Conservation (phyloP, 108 stramenopile genomes). For the Cyclotella distinguenda region DNA sequence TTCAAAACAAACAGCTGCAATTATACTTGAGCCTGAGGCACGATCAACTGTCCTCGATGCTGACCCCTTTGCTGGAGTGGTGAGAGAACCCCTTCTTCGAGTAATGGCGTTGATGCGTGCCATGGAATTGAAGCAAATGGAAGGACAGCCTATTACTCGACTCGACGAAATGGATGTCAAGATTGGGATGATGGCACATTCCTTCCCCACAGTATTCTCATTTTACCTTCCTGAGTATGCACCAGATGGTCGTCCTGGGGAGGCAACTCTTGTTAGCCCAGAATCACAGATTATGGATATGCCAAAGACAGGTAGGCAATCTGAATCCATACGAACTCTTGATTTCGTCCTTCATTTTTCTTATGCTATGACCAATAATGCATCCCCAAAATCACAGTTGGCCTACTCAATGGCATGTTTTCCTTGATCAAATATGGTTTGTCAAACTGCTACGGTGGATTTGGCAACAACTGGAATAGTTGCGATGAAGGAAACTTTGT, state of each 20-base stretch:
- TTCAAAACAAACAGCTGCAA: too few relatives aligned
- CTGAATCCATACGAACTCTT: neutral
- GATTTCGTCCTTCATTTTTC: neutral
- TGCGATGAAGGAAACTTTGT: slow-evolving; percentile 29
- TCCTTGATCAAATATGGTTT: slow-evolving; percentile 60
- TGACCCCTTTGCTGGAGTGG: slow-evolving; percentile 55
- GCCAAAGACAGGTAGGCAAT: slow-evolving; percentile 37
- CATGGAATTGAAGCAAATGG: slow-evolving; percentile 41
- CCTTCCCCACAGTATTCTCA: slow-evolving; percentile 54
- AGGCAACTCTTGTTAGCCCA: slow-evolving; percentile 37
- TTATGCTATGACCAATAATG: neutral
- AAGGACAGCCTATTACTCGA: slow-evolving; percentile 25
- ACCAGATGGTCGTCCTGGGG: slow-evolving; percentile 36
- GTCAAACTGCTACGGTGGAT: slow-evolving; percentile 43
- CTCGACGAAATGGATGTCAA: slow-evolving; percentile 25
- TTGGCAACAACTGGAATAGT: slow-evolving; percentile 15
- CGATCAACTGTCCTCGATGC: slow-evolving; percentile 42
- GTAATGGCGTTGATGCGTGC: slow-evolving; percentile 53
- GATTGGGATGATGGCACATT: slow-evolving; percentile 55
- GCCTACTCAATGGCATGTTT: slow-evolving; percentile 48
- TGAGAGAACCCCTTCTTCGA: slow-evolving; percentile 59
- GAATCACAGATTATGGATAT: slow-evolving; percentile 40
- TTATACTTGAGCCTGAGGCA: slow-evolving; percentile 61
- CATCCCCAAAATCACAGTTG: slow-evolving; percentile 10
- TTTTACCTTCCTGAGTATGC: slow-evolving; percentile 57